These are phyloP conservation scores for Syzygium jambos DNA, from an alignment of 345 rosid genomes.

Conservation along the genomic window DNA sequence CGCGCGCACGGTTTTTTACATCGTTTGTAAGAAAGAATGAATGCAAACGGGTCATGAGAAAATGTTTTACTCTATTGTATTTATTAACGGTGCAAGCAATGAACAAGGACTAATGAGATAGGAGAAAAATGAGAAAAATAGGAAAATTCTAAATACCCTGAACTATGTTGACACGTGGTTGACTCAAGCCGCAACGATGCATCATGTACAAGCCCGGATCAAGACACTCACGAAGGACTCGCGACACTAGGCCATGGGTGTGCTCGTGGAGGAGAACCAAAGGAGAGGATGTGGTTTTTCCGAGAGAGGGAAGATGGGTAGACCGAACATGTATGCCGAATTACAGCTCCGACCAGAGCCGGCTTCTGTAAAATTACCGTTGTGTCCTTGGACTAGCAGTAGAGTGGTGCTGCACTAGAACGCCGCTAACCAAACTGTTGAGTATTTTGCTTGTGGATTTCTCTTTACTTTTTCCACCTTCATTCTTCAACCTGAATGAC, in stretches of 20 bases:
- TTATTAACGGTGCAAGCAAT: background rate
- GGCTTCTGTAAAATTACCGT: background rate
- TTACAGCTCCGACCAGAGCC: no score
- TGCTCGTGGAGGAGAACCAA: background rate
- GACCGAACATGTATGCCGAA: background rate
- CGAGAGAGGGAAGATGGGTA: background rate
- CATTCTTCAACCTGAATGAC: no score
- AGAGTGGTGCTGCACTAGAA: background rate
- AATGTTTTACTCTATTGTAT: background rate
- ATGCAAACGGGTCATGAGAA: background rate
- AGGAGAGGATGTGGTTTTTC: background rate
- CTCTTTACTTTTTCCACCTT: background rate
- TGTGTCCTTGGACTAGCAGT: background rate
- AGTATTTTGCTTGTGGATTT: background rate
- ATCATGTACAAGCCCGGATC: background rate
- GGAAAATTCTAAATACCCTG: background rate
- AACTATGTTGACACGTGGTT: no score
- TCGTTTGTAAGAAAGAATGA: background rate
- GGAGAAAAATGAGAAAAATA: background rate
- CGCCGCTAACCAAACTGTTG: background rate
- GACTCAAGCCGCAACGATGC: no score
- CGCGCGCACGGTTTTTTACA: fast-evolving
- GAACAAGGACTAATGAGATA: no score
- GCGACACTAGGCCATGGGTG: no score
- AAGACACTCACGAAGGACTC: background rate